Evolutionary conservation across 306 rosid genomes (phyloP).

Genomic region (Amphicarpaea edgeworthii): DNA sequence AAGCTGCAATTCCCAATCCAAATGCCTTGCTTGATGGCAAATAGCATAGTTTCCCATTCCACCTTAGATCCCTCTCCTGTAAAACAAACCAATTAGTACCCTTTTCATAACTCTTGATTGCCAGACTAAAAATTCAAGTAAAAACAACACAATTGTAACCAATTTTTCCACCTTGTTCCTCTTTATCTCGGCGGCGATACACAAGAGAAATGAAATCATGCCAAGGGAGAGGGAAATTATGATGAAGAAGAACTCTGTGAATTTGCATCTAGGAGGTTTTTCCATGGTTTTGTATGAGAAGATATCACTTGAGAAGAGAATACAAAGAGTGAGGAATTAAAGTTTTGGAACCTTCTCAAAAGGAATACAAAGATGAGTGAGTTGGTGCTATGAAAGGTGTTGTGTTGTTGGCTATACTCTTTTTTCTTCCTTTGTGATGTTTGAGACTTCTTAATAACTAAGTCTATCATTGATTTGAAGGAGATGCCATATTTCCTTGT

Average conservation of each 20-base stretch:
- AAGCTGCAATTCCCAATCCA: conserved; percentile 71
- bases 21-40: conserved; percentile 68
- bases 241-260: conserved; percentile 39
- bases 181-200: conserved; percentile 69
- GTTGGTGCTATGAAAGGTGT: neutral
- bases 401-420: neutral
- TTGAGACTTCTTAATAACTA: conserved; percentile 41
- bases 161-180: conserved; percentile 66
- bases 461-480: conserved; percentile 54
- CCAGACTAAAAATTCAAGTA: neutral
- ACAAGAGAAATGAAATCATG: conserved; percentile 58
- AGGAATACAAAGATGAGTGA: conserved; percentile 44
- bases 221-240: conserved; percentile 62
- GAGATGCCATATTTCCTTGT: conserved; percentile 47
- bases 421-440: conserved; percentile 34
- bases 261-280: conserved; percentile 45
- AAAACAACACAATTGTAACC: neutral
- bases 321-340: conserved; percentile 2
- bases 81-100: neutral
- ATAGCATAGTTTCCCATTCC: conserved; percentile 66
- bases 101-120: neutral
- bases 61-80: conserved; percentile 61
- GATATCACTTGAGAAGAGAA: conserved; percentile 29
- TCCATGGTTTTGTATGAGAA: conserved; percentile 54
- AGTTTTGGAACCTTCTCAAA: conserved; percentile 53